Evolutionary conservation across 2,329 filamentous ascomycete species (phyloP).

Genomic region (Alternaria hordeiaustralica): DNA sequence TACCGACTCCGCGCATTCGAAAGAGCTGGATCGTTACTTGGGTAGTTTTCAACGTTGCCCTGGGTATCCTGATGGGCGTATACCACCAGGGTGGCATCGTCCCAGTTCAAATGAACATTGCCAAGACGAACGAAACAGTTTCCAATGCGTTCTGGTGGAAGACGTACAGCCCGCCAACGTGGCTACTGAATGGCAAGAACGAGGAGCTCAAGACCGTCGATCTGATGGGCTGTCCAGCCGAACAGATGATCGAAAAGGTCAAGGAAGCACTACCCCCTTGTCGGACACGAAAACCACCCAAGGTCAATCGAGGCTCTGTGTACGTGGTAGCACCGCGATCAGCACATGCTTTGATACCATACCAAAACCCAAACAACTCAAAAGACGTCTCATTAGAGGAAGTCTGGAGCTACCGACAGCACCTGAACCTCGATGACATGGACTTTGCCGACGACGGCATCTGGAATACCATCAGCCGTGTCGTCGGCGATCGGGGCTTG

Average conservation of each 20-base stretch:
- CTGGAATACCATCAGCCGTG: slow-evolving; percentile 71
- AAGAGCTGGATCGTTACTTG: slow-evolving; percentile 63
- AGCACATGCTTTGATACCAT: slow-evolving; percentile 71
- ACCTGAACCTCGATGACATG: slow-evolving; percentile 80
- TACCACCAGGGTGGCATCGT: slow-evolving; percentile 84
- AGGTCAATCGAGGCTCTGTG: slow-evolving; percentile 60
- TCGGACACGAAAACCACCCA: slow-evolving; percentile 34
- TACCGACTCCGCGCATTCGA: slow-evolving; percentile 64
- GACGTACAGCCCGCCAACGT: slow-evolving; percentile 81
- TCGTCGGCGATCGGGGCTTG: slow-evolving; percentile 61
- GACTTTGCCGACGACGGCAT: slow-evolving; percentile 80
- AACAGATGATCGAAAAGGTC: slow-evolving; percentile 65
- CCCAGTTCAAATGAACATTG: slow-evolving; percentile 76
- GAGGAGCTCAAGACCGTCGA: slow-evolving; percentile 73
- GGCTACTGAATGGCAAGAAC: slow-evolving; percentile 79
- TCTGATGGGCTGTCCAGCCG: slow-evolving; percentile 73
- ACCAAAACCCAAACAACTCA: slow-evolving; percentile 19
- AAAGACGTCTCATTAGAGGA: slow-evolving; percentile 68
- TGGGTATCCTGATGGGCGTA: slow-evolving; percentile 77
- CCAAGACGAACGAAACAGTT: slow-evolving; percentile 68
- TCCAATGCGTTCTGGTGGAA: slow-evolving; percentile 83
- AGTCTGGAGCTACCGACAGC: slow-evolving; percentile 71
- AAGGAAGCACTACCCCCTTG: slow-evolving; percentile 61
- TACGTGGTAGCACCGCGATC: slow-evolving; percentile 74
- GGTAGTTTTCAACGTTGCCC: slow-evolving; percentile 71